These are phyloP conservation scores for Rhizopogon vinicolor DNA, from an alignment of 768 basidiomycete species.

Conservation along the genomic window DNA sequence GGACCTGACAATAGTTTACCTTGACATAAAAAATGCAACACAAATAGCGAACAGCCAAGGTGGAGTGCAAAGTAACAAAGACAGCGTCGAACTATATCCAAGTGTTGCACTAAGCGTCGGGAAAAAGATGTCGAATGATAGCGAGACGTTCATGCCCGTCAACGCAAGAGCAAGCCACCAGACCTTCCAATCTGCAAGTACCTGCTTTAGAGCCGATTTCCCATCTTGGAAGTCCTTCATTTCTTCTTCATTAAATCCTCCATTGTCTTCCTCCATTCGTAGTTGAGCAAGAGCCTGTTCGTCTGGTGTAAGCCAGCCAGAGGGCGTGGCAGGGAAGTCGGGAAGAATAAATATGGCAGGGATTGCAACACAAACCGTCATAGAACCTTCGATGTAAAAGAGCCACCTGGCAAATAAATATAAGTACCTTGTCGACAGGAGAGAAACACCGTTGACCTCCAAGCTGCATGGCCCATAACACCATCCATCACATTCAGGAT, in stretches of 20 bases:
- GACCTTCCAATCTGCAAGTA: conserved; percentile 75
- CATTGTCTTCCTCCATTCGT: conserved; percentile 63
- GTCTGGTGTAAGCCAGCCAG: conserved; percentile 53
- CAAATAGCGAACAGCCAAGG: conserved; percentile 66
- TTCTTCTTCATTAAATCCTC: conserved; percentile 45
- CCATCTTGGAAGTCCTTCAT: conserved; percentile 28
- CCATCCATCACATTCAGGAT: conserved; percentile 73
- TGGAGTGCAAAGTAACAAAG: conserved; percentile 65
- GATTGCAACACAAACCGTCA: conserved; percentile 48
- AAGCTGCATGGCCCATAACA: conserved; percentile 60
- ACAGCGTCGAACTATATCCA: conserved; percentile 59
- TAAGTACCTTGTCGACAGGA: background rate
- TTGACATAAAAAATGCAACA: conserved; percentile 47
- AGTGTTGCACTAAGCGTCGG: conserved; percentile 75
- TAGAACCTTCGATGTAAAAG: conserved; percentile 62
- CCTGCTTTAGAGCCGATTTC: conserved; percentile 47
- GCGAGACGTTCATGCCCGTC: conserved; percentile 48
- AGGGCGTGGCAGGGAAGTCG: conserved; percentile 61
- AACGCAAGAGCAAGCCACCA: conserved; percentile 77
- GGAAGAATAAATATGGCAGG: conserved; percentile 62
- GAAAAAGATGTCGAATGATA: conserved; percentile 80
- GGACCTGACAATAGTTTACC: conserved; percentile 27
- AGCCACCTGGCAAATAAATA: conserved; percentile 50
- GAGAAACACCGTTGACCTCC: conserved; percentile 45
- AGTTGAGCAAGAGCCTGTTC: conserved; percentile 53